These are phyloP conservation scores for Aspergillus nanangensis DNA, from an alignment of 495 filamentous ascomycete species.

Conservation along the genomic window DNA sequence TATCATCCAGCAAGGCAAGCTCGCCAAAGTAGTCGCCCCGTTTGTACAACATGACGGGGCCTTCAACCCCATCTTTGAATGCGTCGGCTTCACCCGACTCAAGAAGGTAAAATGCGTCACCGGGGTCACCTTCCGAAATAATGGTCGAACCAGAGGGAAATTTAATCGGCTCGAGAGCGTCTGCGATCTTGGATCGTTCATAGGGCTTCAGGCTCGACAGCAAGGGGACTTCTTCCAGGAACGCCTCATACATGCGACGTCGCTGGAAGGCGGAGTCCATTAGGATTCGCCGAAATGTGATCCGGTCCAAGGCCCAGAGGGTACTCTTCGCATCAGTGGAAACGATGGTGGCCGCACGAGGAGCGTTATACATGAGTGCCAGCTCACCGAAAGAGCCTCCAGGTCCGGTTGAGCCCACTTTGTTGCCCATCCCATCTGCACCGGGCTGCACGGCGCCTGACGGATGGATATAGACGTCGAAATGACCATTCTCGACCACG, in stretches of 20 bases:
- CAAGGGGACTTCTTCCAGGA: constrained; percentile 95
- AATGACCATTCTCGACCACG: constrained; percentile 85
- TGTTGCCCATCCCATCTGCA: constrained; percentile 75
- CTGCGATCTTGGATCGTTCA: constrained; percentile 94
- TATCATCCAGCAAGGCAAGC: constrained; percentile 86
- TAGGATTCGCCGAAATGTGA: constrained; percentile 95
- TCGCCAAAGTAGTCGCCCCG: constrained; percentile 98
- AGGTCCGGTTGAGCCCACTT: constrained; percentile 76
- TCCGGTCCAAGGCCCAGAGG: constrained; percentile 89
- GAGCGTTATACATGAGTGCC: constrained; percentile 97
- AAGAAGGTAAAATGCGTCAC: constrained; percentile 87
- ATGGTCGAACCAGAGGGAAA: constrained; percentile 76
- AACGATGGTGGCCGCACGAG: constrained; percentile 92
- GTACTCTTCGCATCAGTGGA: constrained; percentile 74
- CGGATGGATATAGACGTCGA: constrained; percentile 86
- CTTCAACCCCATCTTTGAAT: constrained; percentile 59
- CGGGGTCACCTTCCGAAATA: constrained; percentile 87
- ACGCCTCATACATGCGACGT: constrained; percentile 92
- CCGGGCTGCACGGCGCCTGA: constrained; percentile 78
- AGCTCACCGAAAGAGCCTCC: constrained; percentile 97
- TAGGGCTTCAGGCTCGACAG: constrained; percentile 79
- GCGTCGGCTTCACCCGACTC: constrained; percentile 88
- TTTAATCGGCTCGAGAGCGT: constrained; percentile 87
- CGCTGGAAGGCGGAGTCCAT: constrained; percentile 98
- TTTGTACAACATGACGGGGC: constrained; percentile 69